Percentiles rank a stretch among this genome's conserved stretches.
These are phyloP conservation scores for Cladophialophora yegresii DNA, from an alignment of 2,329 filamentous ascomycete species.

Conservation along the genomic window DNA sequence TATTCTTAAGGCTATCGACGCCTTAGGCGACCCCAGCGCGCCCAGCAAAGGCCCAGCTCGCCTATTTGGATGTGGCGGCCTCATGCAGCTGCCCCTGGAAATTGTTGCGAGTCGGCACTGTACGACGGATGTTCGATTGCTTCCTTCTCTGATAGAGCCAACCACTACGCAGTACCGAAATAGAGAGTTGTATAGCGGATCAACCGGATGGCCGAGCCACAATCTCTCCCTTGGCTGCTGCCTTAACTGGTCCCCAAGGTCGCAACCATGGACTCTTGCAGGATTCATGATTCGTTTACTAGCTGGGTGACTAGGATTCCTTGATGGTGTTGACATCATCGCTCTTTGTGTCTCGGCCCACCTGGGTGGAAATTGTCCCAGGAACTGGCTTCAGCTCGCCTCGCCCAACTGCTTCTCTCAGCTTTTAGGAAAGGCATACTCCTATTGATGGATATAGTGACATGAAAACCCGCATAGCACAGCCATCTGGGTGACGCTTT, in stretches of 20 bases:
- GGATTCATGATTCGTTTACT: constrained; percentile 3
- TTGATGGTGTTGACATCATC: constrained; percentile 23
- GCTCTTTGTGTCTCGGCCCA: not conserved
- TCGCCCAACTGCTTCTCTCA: not conserved
- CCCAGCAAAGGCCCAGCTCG: not conserved
- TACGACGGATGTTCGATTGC: not conserved
- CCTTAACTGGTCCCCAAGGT: not conserved
- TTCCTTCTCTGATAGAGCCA: not conserved
- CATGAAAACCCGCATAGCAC: constrained; percentile 9
- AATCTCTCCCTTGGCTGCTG: not conserved
- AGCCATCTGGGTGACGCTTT: constrained; percentile 6
- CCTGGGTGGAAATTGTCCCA: constrained; percentile 8
- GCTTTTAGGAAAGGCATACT: constrained; percentile 3
- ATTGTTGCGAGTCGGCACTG: not conserved
- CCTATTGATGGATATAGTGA: constrained; percentile 6
- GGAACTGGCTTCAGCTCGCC: constrained; percentile 15
- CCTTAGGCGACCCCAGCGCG: not conserved
- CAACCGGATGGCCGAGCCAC: constrained; percentile 7
- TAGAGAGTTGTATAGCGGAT: not conserved
- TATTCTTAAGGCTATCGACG: not conserved
- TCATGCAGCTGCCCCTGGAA: not conserved
- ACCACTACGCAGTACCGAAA: not conserved
- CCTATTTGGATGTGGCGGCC: constrained; percentile 1
- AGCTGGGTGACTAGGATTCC: too few species aligned
- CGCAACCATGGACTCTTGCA: not conserved